Conservation (phyloP, 1,139 yeast genomes). For the Zygosaccharomyces pseudobailii region DNA sequence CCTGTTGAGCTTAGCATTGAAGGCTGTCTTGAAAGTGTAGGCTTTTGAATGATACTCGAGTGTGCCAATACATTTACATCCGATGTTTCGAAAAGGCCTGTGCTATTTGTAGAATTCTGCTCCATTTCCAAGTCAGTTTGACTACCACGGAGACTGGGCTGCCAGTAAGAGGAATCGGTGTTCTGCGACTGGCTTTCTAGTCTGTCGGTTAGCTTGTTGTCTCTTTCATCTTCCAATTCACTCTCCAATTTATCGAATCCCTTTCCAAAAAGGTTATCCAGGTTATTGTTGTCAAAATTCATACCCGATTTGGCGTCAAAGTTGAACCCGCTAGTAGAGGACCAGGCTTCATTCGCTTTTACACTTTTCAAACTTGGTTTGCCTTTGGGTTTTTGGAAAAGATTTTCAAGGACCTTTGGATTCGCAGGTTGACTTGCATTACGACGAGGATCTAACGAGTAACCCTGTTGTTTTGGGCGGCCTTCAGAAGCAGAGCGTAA, state of each 20-base stretch:
- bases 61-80: constrained; percentile 27
- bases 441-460: constrained; percentile 31
- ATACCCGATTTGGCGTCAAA: constrained; percentile 1
- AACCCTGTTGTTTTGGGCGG: background rate
- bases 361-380: constrained; percentile 9
- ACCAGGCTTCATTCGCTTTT: constrained; percentile 16
- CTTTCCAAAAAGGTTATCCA: background rate
- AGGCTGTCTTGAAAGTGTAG: constrained; percentile 24
- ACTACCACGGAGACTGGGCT: constrained; percentile 2
- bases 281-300: background rate
- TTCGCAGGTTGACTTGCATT: constrained; percentile 24
- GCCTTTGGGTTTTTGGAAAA: constrained; percentile 13
- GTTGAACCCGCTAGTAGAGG: constrained; percentile 4
- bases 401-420: constrained; percentile 17
- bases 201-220: background rate
- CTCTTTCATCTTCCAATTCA: background rate
- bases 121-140: background rate
- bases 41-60: constrained; percentile 25
- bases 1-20: constrained; percentile 23
- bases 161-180: background rate
- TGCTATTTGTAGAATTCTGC: background rate
- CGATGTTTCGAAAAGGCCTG: constrained; percentile 7
- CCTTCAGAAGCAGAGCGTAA: constrained; percentile 5
- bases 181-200: background rate
- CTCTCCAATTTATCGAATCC: background rate